These are phyloP conservation scores for Raphanus sativus DNA, from an alignment of 345 rosid species.

Conservation along the genomic window DNA sequence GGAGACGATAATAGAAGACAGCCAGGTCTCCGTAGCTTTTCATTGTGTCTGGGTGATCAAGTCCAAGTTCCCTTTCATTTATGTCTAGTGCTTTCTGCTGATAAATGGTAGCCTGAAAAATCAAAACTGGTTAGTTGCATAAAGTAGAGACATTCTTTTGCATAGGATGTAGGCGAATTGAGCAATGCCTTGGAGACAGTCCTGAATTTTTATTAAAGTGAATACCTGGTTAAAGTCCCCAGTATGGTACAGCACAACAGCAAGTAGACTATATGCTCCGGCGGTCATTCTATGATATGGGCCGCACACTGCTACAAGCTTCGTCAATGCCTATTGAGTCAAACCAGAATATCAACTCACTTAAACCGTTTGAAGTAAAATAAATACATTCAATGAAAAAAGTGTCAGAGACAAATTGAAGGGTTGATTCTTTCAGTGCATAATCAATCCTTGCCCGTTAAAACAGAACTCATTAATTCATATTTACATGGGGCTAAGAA, in stretches of 20 bases:
- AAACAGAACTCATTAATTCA: not conserved
- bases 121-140: conserved; percentile 29
- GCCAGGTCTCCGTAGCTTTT: conserved; percentile 98
- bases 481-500: conserved; percentile 6
- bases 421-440: conserved; percentile 7
- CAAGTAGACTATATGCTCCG: conserved; percentile 96
- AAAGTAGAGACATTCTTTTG: conserved; percentile 6
- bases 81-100: conserved; percentile 97
- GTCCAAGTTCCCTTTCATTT: conserved; percentile 97
- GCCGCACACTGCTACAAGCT: conserved; percentile 92
- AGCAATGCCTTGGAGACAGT: conserved; percentile 13
- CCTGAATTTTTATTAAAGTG: conserved; percentile 25
- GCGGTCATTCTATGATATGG: conserved; percentile 98
- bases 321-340: conserved; percentile 75
- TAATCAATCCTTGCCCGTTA: not conserved
- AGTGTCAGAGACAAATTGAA: conserved; percentile 11
- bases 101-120: conserved; percentile 83
- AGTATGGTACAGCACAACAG: conserved; percentile 96
- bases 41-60: conserved; percentile 99
- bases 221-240: conserved; percentile 95
- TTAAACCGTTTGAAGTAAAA: not conserved
- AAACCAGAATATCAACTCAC: conserved; percentile 31
- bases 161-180: conserved; percentile 7
- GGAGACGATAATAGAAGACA: conserved; percentile 97
- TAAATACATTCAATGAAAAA: conserved; percentile 3